Evolutionary conservation across 1,139 yeast genomes (phyloP), one percentile per base, ranked within the genome.

Genomic region (Hyphopichia fennica): DNA sequence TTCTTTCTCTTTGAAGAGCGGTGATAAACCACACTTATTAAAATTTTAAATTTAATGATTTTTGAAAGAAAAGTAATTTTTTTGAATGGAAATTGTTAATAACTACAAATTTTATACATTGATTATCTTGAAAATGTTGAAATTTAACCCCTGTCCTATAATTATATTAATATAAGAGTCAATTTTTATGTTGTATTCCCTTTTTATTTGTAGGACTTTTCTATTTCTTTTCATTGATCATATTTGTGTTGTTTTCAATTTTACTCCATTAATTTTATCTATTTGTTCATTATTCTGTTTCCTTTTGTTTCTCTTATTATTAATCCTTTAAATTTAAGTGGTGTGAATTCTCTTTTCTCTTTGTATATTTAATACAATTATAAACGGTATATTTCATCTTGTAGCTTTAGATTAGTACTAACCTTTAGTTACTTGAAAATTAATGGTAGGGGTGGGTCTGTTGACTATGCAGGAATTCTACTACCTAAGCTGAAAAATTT

Each of bases 21-120:
- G 99, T 77, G 99, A 93, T 84, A 90, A 81, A 78, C 99, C 99
- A 69, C 99, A 93, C 79, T 87, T 88, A 75, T 90, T 93, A 86
- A 89, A 88, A 82, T 93, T 93, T 77, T 93, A 89, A 86, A 44
- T 46, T 45, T 40, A 54, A 25, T 25, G 13, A n/a, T 57, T 43
- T 29, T n/a, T 14, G 28, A 25, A 25, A 25, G 28, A 25, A 25
- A 25, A 9, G 13, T 9, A 25, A 8, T 4, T 29, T 29, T 29
- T 29, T 16, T 29, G 32, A 29, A 29, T n/a, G 18, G 14, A 29
- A 11, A 25, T 46, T 31, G 22, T 31, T 16, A 31, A 31, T 16
- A 31, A 31, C 15, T 31, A 18, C 22, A 17, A 31, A 17, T 13
- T 31, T 31, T 14, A 7, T 11, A 6, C 13, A 17, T 31, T 17